These are phyloP conservation scores for Phellopilus nigrolimitatus DNA, from an alignment of 1,284 basidiomycete species.

Conservation along the genomic window DNA sequence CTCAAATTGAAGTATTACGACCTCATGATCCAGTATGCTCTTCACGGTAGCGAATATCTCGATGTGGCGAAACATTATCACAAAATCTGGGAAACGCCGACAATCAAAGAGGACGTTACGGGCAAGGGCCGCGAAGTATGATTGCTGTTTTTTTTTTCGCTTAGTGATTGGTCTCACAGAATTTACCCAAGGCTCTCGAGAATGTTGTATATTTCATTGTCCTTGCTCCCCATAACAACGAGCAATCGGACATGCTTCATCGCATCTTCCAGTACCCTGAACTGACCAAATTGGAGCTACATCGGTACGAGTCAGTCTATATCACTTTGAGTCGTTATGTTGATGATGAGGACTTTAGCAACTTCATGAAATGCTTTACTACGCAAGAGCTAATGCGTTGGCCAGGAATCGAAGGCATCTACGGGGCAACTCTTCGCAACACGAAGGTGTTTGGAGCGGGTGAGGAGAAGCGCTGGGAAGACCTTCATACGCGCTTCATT, in stretches of 20 bases:
- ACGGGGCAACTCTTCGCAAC: conserved; percentile 77
- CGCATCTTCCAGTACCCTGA: conserved; percentile 78
- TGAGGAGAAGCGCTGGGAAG: conserved; percentile 85
- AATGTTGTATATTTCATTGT: conserved; percentile 95
- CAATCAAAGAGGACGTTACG: conserved; percentile 77
- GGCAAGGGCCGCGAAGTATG: conserved; percentile 73
- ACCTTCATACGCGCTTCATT: conserved; percentile 92
- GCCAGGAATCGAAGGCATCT: conserved; percentile 92
- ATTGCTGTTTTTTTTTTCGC: conserved; percentile 17
- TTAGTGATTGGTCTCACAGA: conserved; percentile 12
- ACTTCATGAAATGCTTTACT: conserved; percentile 94
- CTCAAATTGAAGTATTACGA: conserved; percentile 96
- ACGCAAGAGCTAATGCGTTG: conserved; percentile 97
- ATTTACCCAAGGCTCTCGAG: conserved; percentile 72
- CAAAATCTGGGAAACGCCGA: conserved; percentile 94
- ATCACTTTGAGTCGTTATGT: conserved; percentile 9
- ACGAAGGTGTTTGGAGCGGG: conserved; percentile 74
- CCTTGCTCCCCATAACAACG: conserved; percentile 91
- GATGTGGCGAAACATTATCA: conserved; percentile 95
- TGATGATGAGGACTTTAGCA: conserved; percentile 44
- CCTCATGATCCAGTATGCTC: conserved; percentile 91
- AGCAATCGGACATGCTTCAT: conserved; percentile 96
- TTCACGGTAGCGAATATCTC: conserved; percentile 82
- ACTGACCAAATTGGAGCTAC: conserved; percentile 76
- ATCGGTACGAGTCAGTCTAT: conserved; percentile 64